Percentiles rank a stretch among this genome's conserved stretches.
phyloP scores from a whole-genome alignment of 163 green algal genomes.

The Scenedesmus sp. region DNA sequence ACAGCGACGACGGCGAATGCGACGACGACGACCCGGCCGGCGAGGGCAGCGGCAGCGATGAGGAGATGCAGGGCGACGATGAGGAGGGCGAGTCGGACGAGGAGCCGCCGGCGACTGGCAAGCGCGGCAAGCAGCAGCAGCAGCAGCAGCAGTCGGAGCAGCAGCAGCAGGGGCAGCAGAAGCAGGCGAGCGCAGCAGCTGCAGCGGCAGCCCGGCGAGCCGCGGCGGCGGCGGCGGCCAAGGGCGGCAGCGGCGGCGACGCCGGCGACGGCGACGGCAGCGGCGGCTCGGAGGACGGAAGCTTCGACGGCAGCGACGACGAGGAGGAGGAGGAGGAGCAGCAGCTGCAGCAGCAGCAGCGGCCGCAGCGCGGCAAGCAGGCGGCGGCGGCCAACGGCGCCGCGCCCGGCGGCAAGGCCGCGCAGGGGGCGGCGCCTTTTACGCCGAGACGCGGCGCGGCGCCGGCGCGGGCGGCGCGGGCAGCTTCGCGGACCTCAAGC shows the following conservation, averaged over 20 bases:
- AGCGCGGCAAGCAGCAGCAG: conserved; percentile 18
- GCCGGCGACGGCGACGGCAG: not conserved
- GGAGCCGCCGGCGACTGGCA: not conserved
- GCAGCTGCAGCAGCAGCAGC: conserved; percentile 28
- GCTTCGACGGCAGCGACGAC: conserved; percentile 22
- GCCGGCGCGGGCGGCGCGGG: conserved; percentile 76
- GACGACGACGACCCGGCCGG: conserved; percentile 39
- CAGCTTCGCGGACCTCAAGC: conserved; percentile 91
- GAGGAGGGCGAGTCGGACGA: conserved; percentile 7
- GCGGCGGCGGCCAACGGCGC: not conserved
- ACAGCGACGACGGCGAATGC: conserved; percentile 46
- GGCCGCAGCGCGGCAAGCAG: conserved; percentile 20
- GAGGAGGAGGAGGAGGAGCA: conserved; percentile 9
- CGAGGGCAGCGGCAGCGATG: not conserved
- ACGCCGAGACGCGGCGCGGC: conserved; percentile 71
- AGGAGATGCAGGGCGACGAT: not conserved
- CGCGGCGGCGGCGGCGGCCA: not conserved
- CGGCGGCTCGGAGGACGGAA: conserved; percentile 14
- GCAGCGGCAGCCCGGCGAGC: conserved; percentile 6
- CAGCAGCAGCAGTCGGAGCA: conserved; percentile 15
- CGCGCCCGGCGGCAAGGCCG: conserved; percentile 18
- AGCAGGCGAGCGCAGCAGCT: conserved; percentile 12
- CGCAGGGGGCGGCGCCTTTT: too few relatives aligned
- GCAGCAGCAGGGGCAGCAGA: conserved; percentile 16
- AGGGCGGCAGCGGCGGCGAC: not conserved